phyloP scores from a whole-genome alignment of 169 alveolate genomes.

The Plasmodium cynomolgi region DNA sequence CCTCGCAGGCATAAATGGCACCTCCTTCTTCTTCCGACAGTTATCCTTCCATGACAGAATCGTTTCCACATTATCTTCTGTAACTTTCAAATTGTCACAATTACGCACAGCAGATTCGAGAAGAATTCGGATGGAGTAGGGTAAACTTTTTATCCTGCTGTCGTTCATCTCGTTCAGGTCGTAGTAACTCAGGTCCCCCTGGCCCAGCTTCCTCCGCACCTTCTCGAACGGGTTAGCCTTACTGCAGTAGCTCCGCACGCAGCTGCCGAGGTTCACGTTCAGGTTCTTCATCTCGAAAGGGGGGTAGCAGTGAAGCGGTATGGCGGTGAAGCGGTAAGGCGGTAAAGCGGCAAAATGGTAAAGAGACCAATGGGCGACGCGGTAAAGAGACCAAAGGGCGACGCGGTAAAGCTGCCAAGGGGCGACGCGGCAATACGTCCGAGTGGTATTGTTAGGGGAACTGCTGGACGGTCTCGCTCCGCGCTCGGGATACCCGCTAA shows the following conservation, averaged over 20 bases:
- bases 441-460: background rate
- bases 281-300: background rate
- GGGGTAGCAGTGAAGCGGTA: background rate
- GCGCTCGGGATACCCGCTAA: background rate
- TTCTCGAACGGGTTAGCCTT: slow-evolving; percentile 46
- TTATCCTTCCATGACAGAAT: slow-evolving; percentile 92
- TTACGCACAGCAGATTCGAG: slow-evolving; percentile 96
- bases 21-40: slow-evolving; percentile 87
- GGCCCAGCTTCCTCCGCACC: background rate
- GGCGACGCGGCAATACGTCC: background rate
- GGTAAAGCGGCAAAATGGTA: too few relatives aligned
- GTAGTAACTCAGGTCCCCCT: slow-evolving; percentile 12
- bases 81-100: slow-evolving; percentile 94
- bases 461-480: background rate
- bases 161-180: slow-evolving; percentile 79
- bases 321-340: background rate
- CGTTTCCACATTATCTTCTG: slow-evolving; percentile 92
- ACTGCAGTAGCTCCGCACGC: slow-evolving; percentile 13
- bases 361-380: background rate
- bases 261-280: background rate
- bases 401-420: background rate
- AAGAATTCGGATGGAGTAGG: slow-evolving; percentile 93
- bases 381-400: background rate
- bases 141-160: slow-evolving; percentile 85
- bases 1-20: slow-evolving; percentile 97